phyloP scores from a whole-genome alignment of 202 grass and related monocot genomes.

The Schoenoplectus triqueter region DNA sequence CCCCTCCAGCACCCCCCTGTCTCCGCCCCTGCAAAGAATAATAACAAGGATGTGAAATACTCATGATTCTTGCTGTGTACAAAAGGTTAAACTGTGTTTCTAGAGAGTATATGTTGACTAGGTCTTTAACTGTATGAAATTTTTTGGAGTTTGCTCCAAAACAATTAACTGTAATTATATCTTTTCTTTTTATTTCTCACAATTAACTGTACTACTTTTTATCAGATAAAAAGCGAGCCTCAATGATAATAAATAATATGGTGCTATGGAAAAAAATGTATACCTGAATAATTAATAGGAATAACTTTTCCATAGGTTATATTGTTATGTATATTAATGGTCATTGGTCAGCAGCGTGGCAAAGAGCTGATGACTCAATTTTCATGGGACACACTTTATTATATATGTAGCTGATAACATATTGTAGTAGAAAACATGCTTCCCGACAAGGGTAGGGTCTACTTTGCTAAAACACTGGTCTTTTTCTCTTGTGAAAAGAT shows the following conservation, averaged over 20 bases:
- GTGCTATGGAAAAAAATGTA: background rate
- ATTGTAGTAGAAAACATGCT: constrained; percentile 3
- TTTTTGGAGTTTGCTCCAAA: too few relatives aligned
- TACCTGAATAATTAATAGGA: background rate
- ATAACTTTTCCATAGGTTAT: background rate
- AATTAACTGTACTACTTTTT: background rate
- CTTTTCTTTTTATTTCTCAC: background rate
- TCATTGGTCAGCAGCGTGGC: too few relatives aligned
- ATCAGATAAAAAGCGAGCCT: background rate
- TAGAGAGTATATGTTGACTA: background rate
- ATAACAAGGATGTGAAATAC: background rate
- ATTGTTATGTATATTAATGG: background rate
- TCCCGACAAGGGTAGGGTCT: constrained; percentile 22
- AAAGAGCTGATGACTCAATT: background rate
- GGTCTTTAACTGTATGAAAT: too few relatives aligned
- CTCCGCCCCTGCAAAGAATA: background rate
- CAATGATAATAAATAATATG: background rate
- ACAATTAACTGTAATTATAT: background rate
- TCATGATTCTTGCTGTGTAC: background rate
- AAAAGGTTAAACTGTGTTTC: background rate
- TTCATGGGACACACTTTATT: background rate
- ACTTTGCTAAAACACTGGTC: constrained; percentile 30
- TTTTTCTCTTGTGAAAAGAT: constrained; percentile 31
- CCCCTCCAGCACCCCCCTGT: too few relatives aligned
- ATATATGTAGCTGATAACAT: background rate